Conservation (phyloP, 169 alveolate genomes). For the Blepharisma undulans region DNA sequence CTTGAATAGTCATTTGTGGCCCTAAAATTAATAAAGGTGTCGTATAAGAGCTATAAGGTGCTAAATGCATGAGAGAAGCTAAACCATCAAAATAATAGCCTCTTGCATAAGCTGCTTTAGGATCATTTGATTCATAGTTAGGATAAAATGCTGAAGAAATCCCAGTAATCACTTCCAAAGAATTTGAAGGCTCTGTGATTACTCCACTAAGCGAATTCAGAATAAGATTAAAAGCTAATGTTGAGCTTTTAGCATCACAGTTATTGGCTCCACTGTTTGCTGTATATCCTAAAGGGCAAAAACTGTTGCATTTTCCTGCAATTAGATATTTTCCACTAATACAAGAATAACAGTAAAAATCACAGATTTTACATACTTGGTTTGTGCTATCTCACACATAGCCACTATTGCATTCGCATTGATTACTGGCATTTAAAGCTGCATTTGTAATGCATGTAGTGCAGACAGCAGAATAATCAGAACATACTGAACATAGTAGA, state of each 20-base stretch:
- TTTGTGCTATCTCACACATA: background rate
- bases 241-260: background rate
- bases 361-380: background rate
- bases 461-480: background rate
- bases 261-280: background rate
- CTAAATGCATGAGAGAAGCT: background rate
- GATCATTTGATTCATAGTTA: background rate
- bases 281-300: constrained; percentile 23
- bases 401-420: background rate
- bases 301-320: background rate
- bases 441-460: background rate
- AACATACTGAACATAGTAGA: background rate
- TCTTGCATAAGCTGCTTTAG: background rate
- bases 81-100: background rate
- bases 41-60: background rate
- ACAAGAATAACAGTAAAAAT: background rate
- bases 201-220: background rate
- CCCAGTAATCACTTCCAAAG: background rate
- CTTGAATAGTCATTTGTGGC: background rate
- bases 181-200: background rate
- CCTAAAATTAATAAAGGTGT: background rate
- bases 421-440: background rate
- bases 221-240: background rate
- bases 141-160: background rate
- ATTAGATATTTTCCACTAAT: background rate